phyloP scores from a whole-genome alignment of 1,139 yeast species.

The Magnusiomyces suaveolens region DNA sequence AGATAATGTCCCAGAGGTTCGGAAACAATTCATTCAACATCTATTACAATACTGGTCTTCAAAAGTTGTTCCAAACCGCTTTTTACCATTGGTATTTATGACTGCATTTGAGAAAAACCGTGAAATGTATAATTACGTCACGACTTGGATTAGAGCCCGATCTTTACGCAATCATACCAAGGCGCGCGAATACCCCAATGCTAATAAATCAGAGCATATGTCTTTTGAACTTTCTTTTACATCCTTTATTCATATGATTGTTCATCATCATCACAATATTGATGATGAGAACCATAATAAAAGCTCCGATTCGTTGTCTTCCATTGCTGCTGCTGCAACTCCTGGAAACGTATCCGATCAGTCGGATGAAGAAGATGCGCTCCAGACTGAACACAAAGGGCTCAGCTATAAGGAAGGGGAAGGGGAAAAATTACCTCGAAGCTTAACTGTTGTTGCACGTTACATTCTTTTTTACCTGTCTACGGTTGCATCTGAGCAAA shows the following conservation, averaged over 20 bases:
- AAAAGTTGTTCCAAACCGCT: constrained; percentile 52
- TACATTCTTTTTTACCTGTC: constrained; percentile 54
- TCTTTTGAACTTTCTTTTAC: constrained; percentile 57
- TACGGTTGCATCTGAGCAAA: constrained; percentile 53
- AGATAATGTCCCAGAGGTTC: constrained; percentile 53
- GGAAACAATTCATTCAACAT: constrained; percentile 43
- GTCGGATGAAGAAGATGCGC: constrained; percentile 20
- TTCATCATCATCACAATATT: constrained; percentile 64
- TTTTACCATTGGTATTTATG: constrained; percentile 58
- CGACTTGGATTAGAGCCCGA: constrained; percentile 67
- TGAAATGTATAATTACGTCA: constrained; percentile 41
- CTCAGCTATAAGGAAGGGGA: constrained; percentile 22
- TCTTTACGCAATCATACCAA: constrained; percentile 25
- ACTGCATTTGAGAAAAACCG: constrained; percentile 64
- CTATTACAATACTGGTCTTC: constrained; percentile 46
- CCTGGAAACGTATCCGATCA: constrained; percentile 8
- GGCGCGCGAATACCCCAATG: background rate
- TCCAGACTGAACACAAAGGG: background rate
- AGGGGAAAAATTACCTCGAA: constrained; percentile 9
- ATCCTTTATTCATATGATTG: constrained; percentile 56
- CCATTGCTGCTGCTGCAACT: constrained; percentile 22
- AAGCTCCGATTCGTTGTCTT: background rate
- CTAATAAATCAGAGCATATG: constrained; percentile 18
- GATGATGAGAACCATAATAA: constrained; percentile 19
- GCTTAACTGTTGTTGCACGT: constrained; percentile 25